A percentile compares a stretch with the other conserved stretches of the same genome.
phyloP scores from a whole-genome alignment of 169 alveolate species.

The Plasmodium falciparum region DNA sequence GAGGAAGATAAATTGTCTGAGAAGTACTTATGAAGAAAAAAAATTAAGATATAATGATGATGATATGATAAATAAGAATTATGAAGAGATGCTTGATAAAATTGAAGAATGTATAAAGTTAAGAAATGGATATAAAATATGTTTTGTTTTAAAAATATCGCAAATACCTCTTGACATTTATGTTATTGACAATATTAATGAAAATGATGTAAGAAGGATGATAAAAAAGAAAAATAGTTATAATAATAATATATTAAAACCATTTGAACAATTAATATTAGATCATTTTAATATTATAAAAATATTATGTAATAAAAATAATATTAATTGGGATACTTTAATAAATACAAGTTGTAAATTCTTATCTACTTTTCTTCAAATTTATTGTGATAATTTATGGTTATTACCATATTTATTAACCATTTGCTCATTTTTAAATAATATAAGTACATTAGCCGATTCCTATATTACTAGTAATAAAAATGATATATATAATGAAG shows the following conservation, averaged over 20 bases:
- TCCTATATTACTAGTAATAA: conserved; percentile 21
- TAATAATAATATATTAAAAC: conserved; percentile 6
- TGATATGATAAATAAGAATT: neutral
- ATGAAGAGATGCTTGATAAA: conserved; percentile 1
- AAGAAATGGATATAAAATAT: conserved; percentile 34
- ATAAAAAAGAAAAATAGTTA: conserved; percentile 30
- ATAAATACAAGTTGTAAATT: conserved; percentile 48
- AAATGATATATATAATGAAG: conserved; percentile 54
- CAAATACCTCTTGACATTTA: conserved; percentile 30
- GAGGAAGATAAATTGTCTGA: conserved; percentile 15
- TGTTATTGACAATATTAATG: conserved; percentile 26
- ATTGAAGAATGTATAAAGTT: conserved; percentile 25
- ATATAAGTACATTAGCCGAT: conserved; percentile 46
- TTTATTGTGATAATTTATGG: conserved; percentile 48
- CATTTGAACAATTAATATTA: conserved; percentile 42
- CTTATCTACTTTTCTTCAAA: conserved; percentile 20
- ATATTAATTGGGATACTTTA: conserved; percentile 35
- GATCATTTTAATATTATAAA: conserved; percentile 54
- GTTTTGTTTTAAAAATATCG: conserved; percentile 20
- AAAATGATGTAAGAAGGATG: conserved; percentile 28
- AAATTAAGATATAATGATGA: neutral
- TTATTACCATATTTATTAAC: conserved; percentile 33
- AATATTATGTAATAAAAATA: conserved; percentile 30
- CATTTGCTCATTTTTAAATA: conserved; percentile 36
- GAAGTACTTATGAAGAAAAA: neutral